A percentile compares a stretch with the other conserved stretches of the same genome.
Evolutionary conservation across 2,329 filamentous ascomycete genomes (phyloP).

Genomic region (Fusarium liriodendri): DNA sequence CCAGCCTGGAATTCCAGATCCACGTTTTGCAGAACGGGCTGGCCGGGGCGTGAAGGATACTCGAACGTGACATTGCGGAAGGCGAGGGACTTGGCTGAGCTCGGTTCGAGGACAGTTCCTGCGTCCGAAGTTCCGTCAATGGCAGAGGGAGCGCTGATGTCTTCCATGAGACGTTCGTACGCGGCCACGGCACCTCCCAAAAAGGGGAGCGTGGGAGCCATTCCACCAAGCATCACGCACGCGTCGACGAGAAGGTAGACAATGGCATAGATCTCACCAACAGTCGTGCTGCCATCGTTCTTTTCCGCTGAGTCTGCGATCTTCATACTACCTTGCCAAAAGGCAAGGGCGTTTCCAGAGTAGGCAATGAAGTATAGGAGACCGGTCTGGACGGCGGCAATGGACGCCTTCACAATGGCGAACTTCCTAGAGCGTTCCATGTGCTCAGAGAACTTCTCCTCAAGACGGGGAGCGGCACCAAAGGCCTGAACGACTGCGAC

Average conservation of each 20-base stretch:
- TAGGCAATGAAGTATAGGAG: conserved; percentile 75
- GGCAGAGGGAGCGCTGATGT: conserved; percentile 62
- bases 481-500: conserved; percentile 72
- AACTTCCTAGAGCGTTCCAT: conserved; percentile 58
- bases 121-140: conserved; percentile 56
- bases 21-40: conserved; percentile 55
- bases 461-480: conserved; percentile 58
- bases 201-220: conserved; percentile 71
- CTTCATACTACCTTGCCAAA: conserved; percentile 72
- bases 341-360: conserved; percentile 73
- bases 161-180: conserved; percentile 66
- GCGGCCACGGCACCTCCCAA: conserved; percentile 68
- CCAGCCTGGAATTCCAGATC: conserved; percentile 59
- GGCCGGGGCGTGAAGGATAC: conserved; percentile 56
- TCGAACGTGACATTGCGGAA: conserved; percentile 57
- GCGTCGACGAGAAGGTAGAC: conserved; percentile 72
- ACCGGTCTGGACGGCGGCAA: conserved; percentile 67
- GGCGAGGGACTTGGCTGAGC: conserved; percentile 49
- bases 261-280: conserved; percentile 55
- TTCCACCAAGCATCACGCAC: conserved; percentile 70
- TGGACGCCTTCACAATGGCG: conserved; percentile 67
- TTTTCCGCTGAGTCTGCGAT: conserved; percentile 54
- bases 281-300: conserved; percentile 47
- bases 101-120: conserved; percentile 54
- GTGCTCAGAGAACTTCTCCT: conserved; percentile 60